These are phyloP conservation scores for Gamsiella multidivaricata DNA, from an alignment of 192 early-diverging fungal genomes.

Conservation along the genomic window DNA sequence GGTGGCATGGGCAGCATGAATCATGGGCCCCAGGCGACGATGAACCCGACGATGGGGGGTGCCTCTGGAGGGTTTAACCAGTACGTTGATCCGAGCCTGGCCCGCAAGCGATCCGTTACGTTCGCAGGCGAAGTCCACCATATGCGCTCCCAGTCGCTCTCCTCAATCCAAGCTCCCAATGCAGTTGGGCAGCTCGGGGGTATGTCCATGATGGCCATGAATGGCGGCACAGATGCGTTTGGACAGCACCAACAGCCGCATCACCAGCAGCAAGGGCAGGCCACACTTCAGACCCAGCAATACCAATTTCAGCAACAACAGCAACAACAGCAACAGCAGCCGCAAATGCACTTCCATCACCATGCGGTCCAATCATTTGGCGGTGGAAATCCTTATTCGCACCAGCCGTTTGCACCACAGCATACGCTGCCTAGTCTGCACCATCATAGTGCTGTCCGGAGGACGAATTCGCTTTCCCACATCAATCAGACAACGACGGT, in stretches of 20 bases:
- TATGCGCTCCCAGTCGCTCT: constrained; percentile 40
- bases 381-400: constrained; percentile 1
- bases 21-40: constrained; percentile 26
- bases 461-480: constrained; percentile 36
- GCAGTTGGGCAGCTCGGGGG: constrained; percentile 19
- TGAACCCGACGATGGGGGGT: constrained; percentile 25
- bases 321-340: constrained; percentile 23
- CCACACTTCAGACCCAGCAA: neutral
- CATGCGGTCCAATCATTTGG: constrained; percentile 11
- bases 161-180: constrained; percentile 32
- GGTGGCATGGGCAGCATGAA: constrained; percentile 24
- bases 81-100: constrained; percentile 30
- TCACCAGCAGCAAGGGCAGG: constrained; percentile 20
- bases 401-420: constrained; percentile 20
- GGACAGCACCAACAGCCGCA: constrained; percentile 35
- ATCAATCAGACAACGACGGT: constrained; percentile 17
- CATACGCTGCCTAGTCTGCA: constrained; percentile 18
- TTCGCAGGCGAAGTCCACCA: constrained; percentile 44
- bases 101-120: constrained; percentile 34
- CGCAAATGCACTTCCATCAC: constrained; percentile 19
- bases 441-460: constrained; percentile 32
- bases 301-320: constrained; percentile 24
- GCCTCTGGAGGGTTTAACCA: constrained; percentile 12
- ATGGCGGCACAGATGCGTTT: constrained; percentile 13
- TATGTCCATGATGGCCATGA: constrained; percentile 39